Base-by-base conservation (phyloP, 768 basidiomycete genomes). In the Auriscalpium orientale region DNA sequence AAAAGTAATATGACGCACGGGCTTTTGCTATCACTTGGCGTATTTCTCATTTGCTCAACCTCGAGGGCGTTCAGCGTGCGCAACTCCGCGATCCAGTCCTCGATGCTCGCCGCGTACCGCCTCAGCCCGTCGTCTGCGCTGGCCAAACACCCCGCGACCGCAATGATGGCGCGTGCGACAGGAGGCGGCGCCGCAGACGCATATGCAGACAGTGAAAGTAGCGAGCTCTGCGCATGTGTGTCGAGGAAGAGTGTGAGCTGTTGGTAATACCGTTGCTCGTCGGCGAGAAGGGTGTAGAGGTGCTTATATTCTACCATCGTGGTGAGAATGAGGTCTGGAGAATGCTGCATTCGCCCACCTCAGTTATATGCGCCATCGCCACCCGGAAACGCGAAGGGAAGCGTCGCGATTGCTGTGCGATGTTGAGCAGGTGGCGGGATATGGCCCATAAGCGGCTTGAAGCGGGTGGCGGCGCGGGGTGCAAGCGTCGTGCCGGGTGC, bases 181-280 rank as follows among this genome's bases (percentile, higher is more conserved):
- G 77, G 76, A 0, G 79, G 82, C 0, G 82, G 70, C 0, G 82
- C 82, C 4, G 85, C 80, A 1, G 85, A 76, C 8, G 87, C 85
- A 68, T 85, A 91, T 2, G 87, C 86, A 20, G 82, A 78, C 56
- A 87, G 79, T 2, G 82, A 81, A 4, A 84, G 79, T 33, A 84
- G 71, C 1, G 86, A 81, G 0, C 82, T 68, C 60, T 80, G 76
- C 10, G 83, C 83, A 28, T 77, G 64, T 13, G 22, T 28, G 46
- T 80, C 78, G 22, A 89, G 75, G 46, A 87, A 72, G 13, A 73
- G 59, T 16, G 65, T 61, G 35, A 89, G 72, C n/a, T 83, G 78
- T 60, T 81, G 83, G 1, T 79, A 70, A 64, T 86, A 85, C 44
- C 85, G 84, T 63, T 85, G 87, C 67, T 90, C 87, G 58, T 83